Evolutionary conservation across 2,329 filamentous ascomycete species (phyloP), one percentile per base, ranked within the genome.

Genomic region (Hypoxylon rubiginosum): DNA sequence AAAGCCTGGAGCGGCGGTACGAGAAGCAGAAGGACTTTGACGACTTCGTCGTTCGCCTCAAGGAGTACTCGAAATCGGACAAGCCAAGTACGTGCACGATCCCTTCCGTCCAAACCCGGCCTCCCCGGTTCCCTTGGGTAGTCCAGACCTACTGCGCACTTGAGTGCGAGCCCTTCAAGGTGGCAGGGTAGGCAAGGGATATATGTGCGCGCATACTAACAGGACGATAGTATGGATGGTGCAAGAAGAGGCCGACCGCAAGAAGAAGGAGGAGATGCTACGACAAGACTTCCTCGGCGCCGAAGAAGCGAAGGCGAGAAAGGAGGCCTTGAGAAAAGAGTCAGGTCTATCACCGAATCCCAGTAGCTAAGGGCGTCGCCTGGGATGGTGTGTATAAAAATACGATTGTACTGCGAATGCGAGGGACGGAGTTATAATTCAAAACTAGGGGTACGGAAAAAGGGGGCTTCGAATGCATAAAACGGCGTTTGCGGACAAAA

Each of bases 51-150:
- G 86, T 77, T 52, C 89, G 90, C 73, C 80, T 99, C 77, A 97
- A 97, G 84, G 88, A 95, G 73, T 93, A 94, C 78, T 92, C 93
- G 26, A 97, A 94, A 82, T 96, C 91, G 13, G 91, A 97, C 76
- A 97, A 95, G 82, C 92, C 92, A 46, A 97, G 94, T 97, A 85
- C 66, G 91, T 67, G 17, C n/a, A n/a, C 56, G 13, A 48, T 6
- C 39, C 26, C 34, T 24, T 30, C 19, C 50, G 15, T 34, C 15
- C 26, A 13, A n/a, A 21, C 52, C 32, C 45, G 30, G 39, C 54
- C 28, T 6, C 13, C 10, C n/a, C n/a, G 39, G 39, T 19, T 19
- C 17, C n/a, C n/a, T 17, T 9, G 36, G 36, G 36, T 41, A 17
- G 36, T 8, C 2, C 10, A 54, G 41, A 56, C 8, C 13, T 30